Conservation (phyloP, 164 flowering plant species). For the Platanus orientalis region DNA sequence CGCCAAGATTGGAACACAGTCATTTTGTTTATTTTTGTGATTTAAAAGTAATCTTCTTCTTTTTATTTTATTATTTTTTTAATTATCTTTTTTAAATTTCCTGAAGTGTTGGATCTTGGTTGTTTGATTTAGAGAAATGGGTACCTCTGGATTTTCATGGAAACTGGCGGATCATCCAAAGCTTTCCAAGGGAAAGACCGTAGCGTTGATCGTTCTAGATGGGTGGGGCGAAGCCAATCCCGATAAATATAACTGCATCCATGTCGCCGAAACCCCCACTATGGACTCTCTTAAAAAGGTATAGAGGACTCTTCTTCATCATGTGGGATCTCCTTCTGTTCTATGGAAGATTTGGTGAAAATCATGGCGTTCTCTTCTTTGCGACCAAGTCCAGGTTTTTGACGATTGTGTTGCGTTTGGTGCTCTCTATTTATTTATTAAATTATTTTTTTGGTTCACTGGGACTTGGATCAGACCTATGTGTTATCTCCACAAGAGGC, state of each 20-base stretch:
- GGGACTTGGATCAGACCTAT: too few relatives aligned
- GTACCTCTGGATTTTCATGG: conserved; percentile 62
- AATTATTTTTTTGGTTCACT: too few relatives aligned
- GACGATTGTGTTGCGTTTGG: too few relatives aligned
- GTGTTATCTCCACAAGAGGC: too few relatives aligned
- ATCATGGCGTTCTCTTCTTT: too few relatives aligned
- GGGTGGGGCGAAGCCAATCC: conserved; percentile 97
- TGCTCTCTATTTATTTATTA: too few relatives aligned
- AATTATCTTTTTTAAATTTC: not conserved
- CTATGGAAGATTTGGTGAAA: too few relatives aligned
- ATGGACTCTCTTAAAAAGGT: conserved; percentile 93
- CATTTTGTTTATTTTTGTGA: not conserved
- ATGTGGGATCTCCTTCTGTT: not conserved
- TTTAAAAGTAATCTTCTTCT: not conserved
- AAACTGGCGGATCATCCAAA: conserved; percentile 83
- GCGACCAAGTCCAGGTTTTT: too few relatives aligned
- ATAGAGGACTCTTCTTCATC: not conserved
- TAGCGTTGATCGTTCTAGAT: conserved; percentile 79
- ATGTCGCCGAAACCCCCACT: conserved; percentile 84
- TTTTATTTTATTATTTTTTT: not conserved
- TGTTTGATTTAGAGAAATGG: conserved; percentile 35
- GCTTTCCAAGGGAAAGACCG: conserved; percentile 77
- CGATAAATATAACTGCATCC: conserved; percentile 79
- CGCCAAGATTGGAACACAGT: too few relatives aligned
- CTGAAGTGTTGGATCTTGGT: conserved; percentile 1